A percentile compares a stretch with the other conserved stretches of the same genome.
Evolutionary conservation across 2,329 filamentous ascomycete species (phyloP).

Genomic region (Paecilomyces niveus): DNA sequence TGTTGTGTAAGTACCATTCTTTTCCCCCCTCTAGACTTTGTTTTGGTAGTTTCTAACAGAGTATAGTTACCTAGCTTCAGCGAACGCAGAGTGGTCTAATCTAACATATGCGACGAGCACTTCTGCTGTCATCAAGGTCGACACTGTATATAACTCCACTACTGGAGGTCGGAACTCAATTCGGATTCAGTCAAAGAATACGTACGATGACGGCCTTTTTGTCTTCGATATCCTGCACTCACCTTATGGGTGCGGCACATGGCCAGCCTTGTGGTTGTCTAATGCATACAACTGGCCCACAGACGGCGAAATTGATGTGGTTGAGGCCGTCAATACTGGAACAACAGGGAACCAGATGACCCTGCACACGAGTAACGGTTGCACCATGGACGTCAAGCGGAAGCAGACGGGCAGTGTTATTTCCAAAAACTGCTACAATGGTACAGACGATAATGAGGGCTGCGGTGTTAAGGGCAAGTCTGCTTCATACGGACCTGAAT

Average conservation of each 20-base stretch:
- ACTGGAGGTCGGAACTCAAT: slow-evolving; percentile 57
- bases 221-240: slow-evolving; percentile 60
- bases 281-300: slow-evolving; percentile 56
- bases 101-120: slow-evolving; percentile 55
- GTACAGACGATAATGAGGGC: slow-evolving; percentile 48
- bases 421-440: slow-evolving; percentile 45
- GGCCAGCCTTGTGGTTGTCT: slow-evolving; percentile 60
- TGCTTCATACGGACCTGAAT: slow-evolving; percentile 44
- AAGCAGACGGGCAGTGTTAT: slow-evolving; percentile 43
- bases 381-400: slow-evolving; percentile 47
- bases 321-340: slow-evolving; percentile 53
- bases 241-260: slow-evolving; percentile 57
- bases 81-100: slow-evolving; percentile 38
- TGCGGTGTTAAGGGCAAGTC: slow-evolving; percentile 46
- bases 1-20: slow-evolving; percentile 34
- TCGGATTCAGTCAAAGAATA: slow-evolving; percentile 53
- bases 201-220: slow-evolving; percentile 57
- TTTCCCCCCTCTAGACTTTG: slow-evolving; percentile 9
- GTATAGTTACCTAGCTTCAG: slow-evolving; percentile 33
- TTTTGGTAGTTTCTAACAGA: not conserved
- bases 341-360: slow-evolving; percentile 52
- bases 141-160: slow-evolving; percentile 52
- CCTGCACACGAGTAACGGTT: slow-evolving; percentile 52
- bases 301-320: slow-evolving; percentile 59
- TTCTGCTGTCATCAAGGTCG: slow-evolving; percentile 53